Conservation (phyloP, 73 alveolate species). For the Paramecium tetraurelia region DNA sequence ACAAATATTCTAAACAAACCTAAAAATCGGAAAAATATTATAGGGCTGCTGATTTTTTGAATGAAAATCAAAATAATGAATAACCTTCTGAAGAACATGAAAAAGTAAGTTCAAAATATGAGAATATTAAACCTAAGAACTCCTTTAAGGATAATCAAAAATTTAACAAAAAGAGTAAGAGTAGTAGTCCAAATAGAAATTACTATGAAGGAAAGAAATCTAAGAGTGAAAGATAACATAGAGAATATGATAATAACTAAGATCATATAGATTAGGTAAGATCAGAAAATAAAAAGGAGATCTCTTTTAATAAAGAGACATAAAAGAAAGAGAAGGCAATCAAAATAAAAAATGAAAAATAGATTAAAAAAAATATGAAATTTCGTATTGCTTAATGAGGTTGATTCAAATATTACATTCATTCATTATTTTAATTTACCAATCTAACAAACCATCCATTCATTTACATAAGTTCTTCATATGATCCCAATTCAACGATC, state of each 20-base stretch:
- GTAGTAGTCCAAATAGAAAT: background rate
- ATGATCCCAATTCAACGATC: slow-evolving; percentile 47
- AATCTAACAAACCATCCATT: slow-evolving; percentile 23
- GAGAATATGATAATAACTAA: background rate
- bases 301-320: background rate
- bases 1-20: background rate
- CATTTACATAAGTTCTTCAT: slow-evolving; percentile 1
- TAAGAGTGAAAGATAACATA: background rate
- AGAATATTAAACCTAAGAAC: background rate
- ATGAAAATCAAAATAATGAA: background rate
- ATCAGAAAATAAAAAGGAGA: background rate
- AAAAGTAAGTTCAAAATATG: background rate
- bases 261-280: background rate
- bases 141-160: background rate
- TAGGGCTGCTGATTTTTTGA: background rate
- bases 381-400: background rate
- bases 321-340: background rate
- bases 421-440: slow-evolving; percentile 3
- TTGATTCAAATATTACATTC: background rate
- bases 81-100: background rate
- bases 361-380: background rate
- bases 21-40: background rate
- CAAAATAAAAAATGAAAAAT: background rate
- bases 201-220: background rate
- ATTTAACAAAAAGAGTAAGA: background rate